Conservation (phyloP, 305 asterid species). For the Plantago rigida region DNA sequence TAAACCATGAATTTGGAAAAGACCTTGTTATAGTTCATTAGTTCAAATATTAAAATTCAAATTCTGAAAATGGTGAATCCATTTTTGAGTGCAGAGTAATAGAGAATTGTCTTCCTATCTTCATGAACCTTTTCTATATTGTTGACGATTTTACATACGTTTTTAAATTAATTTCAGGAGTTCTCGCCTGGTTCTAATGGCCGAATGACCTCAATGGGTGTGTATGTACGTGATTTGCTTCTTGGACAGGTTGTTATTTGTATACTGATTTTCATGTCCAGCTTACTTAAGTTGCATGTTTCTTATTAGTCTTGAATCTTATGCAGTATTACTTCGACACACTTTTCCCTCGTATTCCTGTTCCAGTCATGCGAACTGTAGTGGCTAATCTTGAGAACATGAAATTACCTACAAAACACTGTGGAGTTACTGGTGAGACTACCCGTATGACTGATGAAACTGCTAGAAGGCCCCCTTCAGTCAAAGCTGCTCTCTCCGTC, state of each 20-base stretch:
- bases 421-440: conserved; percentile 77
- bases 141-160: not conserved
- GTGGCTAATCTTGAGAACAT: conserved; percentile 64
- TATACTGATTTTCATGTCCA: conserved; percentile 1
- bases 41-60: no score
- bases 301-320: conserved; percentile 22
- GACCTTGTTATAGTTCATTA: conserved; percentile 10
- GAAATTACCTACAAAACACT: conserved; percentile 81
- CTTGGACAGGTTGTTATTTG: conserved; percentile 73
- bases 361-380: conserved; percentile 63
- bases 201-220: conserved; percentile 88
- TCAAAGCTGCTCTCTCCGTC: conserved; percentile 91
- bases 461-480: conserved; percentile 95
- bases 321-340: conserved; percentile 96
- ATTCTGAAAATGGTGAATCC: no score
- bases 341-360: conserved; percentile 86
- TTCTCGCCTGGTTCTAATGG: conserved; percentile 91
- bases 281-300: conserved; percentile 15
- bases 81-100: no score
- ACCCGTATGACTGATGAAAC: conserved; percentile 92
- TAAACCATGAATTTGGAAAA: conserved; percentile 26
- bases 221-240: conserved; percentile 81
- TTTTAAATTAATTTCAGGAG: conserved; percentile 44
- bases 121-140: not conserved
- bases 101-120: not conserved